Evolutionary conservation across 106 monocot species (phyloP), one percentile per base, ranked within the genome.

Genomic region (Apostasia shenzhenica): DNA sequence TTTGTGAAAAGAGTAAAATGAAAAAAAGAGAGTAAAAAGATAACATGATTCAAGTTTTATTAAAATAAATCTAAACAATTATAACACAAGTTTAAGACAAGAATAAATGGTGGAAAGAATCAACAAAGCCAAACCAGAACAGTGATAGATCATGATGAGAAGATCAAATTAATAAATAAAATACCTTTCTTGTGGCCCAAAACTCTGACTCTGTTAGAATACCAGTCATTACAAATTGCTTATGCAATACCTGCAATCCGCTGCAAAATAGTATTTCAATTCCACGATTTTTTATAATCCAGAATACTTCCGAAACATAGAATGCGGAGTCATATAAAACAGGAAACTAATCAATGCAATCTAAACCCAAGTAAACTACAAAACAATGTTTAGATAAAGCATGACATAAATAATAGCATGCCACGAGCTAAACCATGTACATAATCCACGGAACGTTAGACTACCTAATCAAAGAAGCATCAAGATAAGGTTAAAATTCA

Each of bases 101-200:
- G 26, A 26, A 26, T 26, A 26, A 26, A 26, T 26, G 26, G 26
- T 26, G 26, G 26, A 26, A 26, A 26, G 26, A 26, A 26, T 26
- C 26, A 26, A 26, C 26, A 26, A 26, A 26, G 26, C 26, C 26
- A 26, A 26, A 26, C 26, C 26, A 26, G 26, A 26, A 26, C 26
- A 26, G 26, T 26, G 26, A 26, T 26, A 26, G 26, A 26, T 26
- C 26, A 26, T 26, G 26, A 26, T 26, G 26, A 26, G 26, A 26
- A 26, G 26, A 26, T 26, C 26, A 26, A 63, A 40, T 48, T 57
- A 41, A 65, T 3, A 61, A 2, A 53, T n/a, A 52, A 44, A 54
- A 4, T 59, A 99, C 97, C 90, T 99, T 92, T 59, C 97, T 77
- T 67, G 97, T 90, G 48, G 92, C 84, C 97, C 97, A 99, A 78